Percentiles rank a stretch among this genome's conserved stretches.
Evolutionary conservation across 257 asterid species (phyloP).

Genomic region (Primulina tabacum): DNA sequence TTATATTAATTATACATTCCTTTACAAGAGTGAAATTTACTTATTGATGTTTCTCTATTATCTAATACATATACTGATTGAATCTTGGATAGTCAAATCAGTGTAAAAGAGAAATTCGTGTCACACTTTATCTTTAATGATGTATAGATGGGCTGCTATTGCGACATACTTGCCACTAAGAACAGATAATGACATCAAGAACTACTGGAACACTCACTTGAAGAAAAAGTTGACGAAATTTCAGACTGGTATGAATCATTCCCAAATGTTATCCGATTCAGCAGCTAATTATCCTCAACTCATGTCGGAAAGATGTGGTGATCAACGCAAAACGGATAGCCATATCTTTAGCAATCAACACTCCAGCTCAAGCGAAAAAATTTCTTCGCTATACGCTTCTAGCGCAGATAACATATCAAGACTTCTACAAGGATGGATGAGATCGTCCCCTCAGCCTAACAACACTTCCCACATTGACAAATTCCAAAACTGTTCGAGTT

Average conservation of each 20-base stretch:
- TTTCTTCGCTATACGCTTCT: slow-evolving; percentile 64
- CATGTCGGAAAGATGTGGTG: slow-evolving; percentile 27
- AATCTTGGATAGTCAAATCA: too few relatives aligned
- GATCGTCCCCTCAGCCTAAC: slow-evolving; percentile 33
- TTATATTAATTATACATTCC: too few relatives aligned
- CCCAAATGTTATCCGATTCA: slow-evolving; percentile 28
- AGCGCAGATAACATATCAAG: slow-evolving; percentile 87
- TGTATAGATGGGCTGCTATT: too few relatives aligned
- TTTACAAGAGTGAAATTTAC: too few relatives aligned
- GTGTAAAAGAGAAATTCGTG: too few relatives aligned
- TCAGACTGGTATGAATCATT: slow-evolving; percentile 13
- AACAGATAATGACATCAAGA: slow-evolving; percentile 19
- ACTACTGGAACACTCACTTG: slow-evolving; percentile 21
- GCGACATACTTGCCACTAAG: neutral
- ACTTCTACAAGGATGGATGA: slow-evolving; percentile 93
- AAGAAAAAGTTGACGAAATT: slow-evolving; percentile 26
- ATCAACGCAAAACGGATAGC: slow-evolving; percentile 7
- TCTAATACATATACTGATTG: too few relatives aligned
- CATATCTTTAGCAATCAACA: slow-evolving; percentile 18
- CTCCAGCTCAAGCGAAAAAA: slow-evolving; percentile 17
- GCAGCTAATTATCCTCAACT: slow-evolving; percentile 30
- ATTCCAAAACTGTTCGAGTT: slow-evolving; percentile 3
- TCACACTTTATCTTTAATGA: too few relatives aligned
- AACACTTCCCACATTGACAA: neutral
- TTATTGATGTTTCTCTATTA: too few relatives aligned